A percentile compares a stretch with the other conserved stretches of the same genome.
These are phyloP conservation scores for Pholiota microspora DNA, from an alignment of 768 basidiomycete genomes.

Conservation along the genomic window DNA sequence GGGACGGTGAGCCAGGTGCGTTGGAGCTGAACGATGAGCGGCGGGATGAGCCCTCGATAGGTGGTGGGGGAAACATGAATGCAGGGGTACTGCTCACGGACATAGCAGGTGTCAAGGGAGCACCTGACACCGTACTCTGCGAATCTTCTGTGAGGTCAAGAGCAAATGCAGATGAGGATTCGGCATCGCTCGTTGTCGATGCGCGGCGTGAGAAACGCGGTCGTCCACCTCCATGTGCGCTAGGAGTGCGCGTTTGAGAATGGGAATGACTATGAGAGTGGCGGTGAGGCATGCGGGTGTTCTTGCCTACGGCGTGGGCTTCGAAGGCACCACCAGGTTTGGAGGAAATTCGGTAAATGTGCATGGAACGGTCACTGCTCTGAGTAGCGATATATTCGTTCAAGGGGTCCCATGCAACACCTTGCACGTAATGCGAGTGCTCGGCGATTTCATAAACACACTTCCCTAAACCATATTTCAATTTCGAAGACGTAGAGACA, in stretches of 20 bases:
- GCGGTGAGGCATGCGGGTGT: conserved; percentile 70
- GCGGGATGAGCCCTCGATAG: conserved; percentile 56
- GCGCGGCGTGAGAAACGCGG: conserved; percentile 65
- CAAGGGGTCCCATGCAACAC: conserved; percentile 97
- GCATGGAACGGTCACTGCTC: conserved; percentile 94
- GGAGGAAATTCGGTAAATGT: conserved; percentile 82
- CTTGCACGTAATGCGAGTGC: conserved; percentile 96
- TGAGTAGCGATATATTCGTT: conserved; percentile 98
- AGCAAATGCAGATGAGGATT: conserved; percentile 40
- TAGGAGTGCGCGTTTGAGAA: conserved; percentile 52
- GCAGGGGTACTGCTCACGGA: conserved; percentile 70
- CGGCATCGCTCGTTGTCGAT: conserved; percentile 75
- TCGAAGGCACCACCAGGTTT: conserved; percentile 85
- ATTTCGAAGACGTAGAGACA: neutral
- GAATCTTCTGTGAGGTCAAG: conserved; percentile 44
- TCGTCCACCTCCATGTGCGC: conserved; percentile 45
- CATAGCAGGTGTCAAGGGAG: conserved; percentile 62
- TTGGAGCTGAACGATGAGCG: conserved; percentile 80
- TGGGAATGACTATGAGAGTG: conserved; percentile 53
- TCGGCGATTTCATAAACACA: conserved; percentile 89
- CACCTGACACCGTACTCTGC: conserved; percentile 19
- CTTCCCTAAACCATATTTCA: conserved; percentile 55
- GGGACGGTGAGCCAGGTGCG: conserved; percentile 72
- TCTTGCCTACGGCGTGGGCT: conserved; percentile 88
- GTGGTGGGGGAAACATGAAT: conserved; percentile 66